These are phyloP conservation scores for Xylaria grammica DNA, from an alignment of 495 filamentous ascomycete species.

Conservation along the genomic window DNA sequence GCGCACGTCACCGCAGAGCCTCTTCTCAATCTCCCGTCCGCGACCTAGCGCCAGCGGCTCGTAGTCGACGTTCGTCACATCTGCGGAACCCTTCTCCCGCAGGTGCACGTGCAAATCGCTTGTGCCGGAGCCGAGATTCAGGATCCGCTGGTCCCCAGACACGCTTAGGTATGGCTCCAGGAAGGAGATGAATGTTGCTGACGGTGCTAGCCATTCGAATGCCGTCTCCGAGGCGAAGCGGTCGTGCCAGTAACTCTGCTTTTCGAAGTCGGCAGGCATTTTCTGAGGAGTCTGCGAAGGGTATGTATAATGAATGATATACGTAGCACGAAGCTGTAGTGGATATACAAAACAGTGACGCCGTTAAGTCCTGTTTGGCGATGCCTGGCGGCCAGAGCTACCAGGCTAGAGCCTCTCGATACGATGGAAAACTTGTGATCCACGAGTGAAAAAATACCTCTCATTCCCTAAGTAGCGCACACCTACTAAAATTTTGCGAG, in stretches of 20 bases:
- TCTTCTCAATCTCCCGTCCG: conserved; percentile 37
- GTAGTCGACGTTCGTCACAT: conserved; percentile 51
- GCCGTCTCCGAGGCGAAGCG: conserved; percentile 43
- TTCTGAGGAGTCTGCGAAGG: background rate
- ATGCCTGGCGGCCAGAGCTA: conserved; percentile 13
- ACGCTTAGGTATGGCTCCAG: conserved; percentile 37
- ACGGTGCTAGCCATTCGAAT: conserved; percentile 49
- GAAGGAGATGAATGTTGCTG: conserved; percentile 39
- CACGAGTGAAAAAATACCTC: background rate
- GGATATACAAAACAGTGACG: background rate
- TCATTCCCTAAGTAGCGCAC: background rate
- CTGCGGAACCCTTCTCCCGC: conserved; percentile 32
- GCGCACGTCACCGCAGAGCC: conserved; percentile 40
- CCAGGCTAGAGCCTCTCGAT: conserved; percentile 9
- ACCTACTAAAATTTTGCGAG: background rate
- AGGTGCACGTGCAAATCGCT: conserved; percentile 48
- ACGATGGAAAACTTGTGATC: background rate
- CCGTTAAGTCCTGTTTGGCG: background rate
- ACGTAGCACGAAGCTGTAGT: background rate
- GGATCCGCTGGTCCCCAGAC: conserved; percentile 27
- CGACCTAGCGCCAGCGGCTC: conserved; percentile 46
- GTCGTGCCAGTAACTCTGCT: conserved; percentile 47
- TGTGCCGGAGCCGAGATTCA: conserved; percentile 49
- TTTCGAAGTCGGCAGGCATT: conserved; percentile 41
- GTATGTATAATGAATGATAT: background rate